Conservation (phyloP, 2,329 filamentous ascomycete genomes). For the Aspergillus uvarum region DNA sequence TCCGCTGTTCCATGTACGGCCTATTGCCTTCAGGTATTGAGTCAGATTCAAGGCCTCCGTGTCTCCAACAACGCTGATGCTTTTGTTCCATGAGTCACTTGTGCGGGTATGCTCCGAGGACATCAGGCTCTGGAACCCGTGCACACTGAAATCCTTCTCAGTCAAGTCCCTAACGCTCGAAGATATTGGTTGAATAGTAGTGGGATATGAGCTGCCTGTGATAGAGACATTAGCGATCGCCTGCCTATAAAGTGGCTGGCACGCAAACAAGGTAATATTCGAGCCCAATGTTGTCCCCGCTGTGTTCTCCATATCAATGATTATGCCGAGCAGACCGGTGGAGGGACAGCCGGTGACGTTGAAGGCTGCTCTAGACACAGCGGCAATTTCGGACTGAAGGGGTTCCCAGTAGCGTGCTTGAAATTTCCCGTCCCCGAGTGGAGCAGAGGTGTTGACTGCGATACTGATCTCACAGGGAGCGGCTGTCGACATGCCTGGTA, state of each 20-base stretch:
- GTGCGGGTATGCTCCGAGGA: too few relatives aligned
- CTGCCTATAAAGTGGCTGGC: conserved; percentile 3
- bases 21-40: not conserved
- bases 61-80: not conserved
- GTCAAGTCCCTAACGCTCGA: not conserved
- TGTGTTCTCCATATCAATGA: not conserved
- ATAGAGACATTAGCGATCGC: conserved; percentile 4
- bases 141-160: not conserved
- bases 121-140: conserved; percentile 1
- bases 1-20: not conserved
- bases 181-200: not conserved
- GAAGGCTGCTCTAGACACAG: not conserved
- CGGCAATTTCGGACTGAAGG: not conserved
- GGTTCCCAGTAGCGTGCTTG: conserved; percentile 13
- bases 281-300: not conserved
- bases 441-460: not conserved
- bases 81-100: not conserved
- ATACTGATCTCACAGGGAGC: conserved; percentile 1
- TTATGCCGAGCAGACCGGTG: not conserved
- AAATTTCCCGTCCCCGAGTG: not conserved
- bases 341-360: not conserved
- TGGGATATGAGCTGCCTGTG: not conserved
- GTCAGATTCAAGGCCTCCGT: not conserved
- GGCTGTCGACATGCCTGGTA: not conserved
- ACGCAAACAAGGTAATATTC: not conserved